Evolutionary conservation across 441 rosid genomes (phyloP).

Genomic region (Aquilaria agallochum): DNA sequence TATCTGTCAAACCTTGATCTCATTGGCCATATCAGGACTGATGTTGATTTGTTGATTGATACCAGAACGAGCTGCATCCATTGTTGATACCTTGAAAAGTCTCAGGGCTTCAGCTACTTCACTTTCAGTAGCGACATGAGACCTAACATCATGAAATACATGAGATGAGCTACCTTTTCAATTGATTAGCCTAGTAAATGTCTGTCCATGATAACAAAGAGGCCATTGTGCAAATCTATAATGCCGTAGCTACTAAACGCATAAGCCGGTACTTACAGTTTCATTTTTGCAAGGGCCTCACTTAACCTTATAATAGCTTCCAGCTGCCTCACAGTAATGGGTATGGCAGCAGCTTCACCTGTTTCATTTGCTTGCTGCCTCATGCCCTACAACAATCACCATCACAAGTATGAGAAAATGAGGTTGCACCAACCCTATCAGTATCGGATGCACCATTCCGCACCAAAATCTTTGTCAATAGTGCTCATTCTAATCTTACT

Average conservation of each 20-base stretch:
- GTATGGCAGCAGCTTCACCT: conserved; percentile 87
- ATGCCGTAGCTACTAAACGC: neutral
- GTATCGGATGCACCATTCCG: too few relatives aligned
- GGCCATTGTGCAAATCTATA: neutral
- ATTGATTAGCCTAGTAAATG: too few relatives aligned
- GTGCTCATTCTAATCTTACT: too few relatives aligned
- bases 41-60: conserved; percentile 83
- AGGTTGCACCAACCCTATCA: too few relatives aligned
- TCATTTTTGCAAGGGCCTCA: conserved; percentile 95
- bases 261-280: conserved; percentile 55
- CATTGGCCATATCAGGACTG: conserved; percentile 71
- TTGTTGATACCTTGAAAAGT: conserved; percentile 84
- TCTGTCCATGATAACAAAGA: too few relatives aligned
- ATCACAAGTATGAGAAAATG: too few relatives aligned
- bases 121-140: conserved; percentile 83
- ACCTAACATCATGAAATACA: conserved; percentile 34
- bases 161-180: too few relatives aligned
- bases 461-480: too few relatives aligned
- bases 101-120: conserved; percentile 88
- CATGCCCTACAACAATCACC: conserved; percentile 58
- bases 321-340: conserved; percentile 95
- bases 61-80: conserved; percentile 98
- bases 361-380: conserved; percentile 94
- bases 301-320: conserved; percentile 93
- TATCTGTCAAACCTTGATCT: conserved; percentile 60